These are phyloP conservation scores for Termitomyces sp. DNA, from an alignment of 768 basidiomycete genomes.

Conservation along the genomic window DNA sequence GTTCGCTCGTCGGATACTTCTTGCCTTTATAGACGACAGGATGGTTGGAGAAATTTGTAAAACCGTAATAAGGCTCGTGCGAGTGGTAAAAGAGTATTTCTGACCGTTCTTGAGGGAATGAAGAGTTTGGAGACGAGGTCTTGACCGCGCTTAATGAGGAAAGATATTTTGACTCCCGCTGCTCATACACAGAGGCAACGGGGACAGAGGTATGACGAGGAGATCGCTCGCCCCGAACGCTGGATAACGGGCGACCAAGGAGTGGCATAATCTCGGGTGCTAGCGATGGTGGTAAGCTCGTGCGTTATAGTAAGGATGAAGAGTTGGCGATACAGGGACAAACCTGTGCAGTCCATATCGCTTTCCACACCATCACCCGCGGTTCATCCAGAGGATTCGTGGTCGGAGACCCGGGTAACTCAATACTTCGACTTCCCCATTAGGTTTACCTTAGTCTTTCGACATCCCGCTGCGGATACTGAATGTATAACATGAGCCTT, in stretches of 20 bases:
- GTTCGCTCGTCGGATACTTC: conserved; percentile 70
- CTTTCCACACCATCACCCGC: neutral
- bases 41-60: conserved; percentile 71
- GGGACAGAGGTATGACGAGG: neutral
- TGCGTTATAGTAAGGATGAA: neutral
- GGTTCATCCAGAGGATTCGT: neutral
- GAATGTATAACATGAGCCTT: neutral
- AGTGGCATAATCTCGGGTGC: neutral
- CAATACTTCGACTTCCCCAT: neutral
- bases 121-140: conserved; percentile 13
- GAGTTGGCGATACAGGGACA: neutral
- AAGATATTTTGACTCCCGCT: neutral
- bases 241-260: neutral
- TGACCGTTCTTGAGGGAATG: conserved; percentile 20
- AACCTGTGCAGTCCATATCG: neutral
- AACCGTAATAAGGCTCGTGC: conserved; percentile 59
- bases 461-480: neutral
- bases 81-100: conserved; percentile 62
- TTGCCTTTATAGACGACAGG: conserved; percentile 56
- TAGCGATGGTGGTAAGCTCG: neutral
- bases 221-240: neutral
- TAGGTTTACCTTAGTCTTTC: neutral
- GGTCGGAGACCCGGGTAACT: neutral
- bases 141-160: neutral
- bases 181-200: neutral